These are phyloP conservation scores for Loxodes magnus DNA, from an alignment of 73 alveolate species.

Conservation along the genomic window DNA sequence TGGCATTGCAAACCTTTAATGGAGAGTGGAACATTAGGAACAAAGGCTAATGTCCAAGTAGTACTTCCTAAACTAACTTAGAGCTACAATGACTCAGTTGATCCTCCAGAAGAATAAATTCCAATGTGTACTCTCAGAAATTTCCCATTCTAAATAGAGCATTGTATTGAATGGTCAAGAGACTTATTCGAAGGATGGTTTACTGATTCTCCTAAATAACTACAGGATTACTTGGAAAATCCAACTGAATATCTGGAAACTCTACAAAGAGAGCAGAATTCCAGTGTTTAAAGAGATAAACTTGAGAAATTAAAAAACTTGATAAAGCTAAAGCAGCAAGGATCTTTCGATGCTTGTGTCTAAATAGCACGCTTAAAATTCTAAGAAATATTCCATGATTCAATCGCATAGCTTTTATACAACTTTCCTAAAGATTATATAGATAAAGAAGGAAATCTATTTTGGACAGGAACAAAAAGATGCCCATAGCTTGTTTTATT, in stretches of 20 bases:
- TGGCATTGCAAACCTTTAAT: conserved; percentile 80
- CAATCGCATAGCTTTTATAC: conserved; percentile 47
- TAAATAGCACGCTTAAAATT: conserved; percentile 64
- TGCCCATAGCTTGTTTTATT: conserved; percentile 70
- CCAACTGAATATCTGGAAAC: conserved; percentile 46
- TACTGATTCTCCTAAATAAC: conserved; percentile 55
- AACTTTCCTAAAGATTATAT: conserved; percentile 81
- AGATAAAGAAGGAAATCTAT: conserved; percentile 80
- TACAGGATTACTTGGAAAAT: conserved; percentile 49
- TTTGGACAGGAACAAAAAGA: conserved; percentile 94
- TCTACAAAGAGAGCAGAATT: conserved; percentile 39
- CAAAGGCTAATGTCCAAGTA: conserved; percentile 83
- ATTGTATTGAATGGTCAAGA: conserved; percentile 94
- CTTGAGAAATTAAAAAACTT: conserved; percentile 57
- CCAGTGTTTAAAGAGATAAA: conserved; percentile 57
- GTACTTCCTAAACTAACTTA: conserved; percentile 78
- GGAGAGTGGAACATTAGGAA: conserved; percentile 92
- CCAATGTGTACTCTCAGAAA: conserved; percentile 89
- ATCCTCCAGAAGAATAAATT: conserved; percentile 91
- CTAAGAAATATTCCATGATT: conserved; percentile 44
- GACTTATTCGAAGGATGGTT: conserved; percentile 78
- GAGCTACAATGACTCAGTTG: conserved; percentile 85
- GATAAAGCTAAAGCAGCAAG: conserved; percentile 40
- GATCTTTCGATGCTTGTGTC: conserved; percentile 58
- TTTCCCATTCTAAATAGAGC: conserved; percentile 95